Conservation (phyloP, 305 asterid genomes). For the Fraxinus velutina region DNA sequence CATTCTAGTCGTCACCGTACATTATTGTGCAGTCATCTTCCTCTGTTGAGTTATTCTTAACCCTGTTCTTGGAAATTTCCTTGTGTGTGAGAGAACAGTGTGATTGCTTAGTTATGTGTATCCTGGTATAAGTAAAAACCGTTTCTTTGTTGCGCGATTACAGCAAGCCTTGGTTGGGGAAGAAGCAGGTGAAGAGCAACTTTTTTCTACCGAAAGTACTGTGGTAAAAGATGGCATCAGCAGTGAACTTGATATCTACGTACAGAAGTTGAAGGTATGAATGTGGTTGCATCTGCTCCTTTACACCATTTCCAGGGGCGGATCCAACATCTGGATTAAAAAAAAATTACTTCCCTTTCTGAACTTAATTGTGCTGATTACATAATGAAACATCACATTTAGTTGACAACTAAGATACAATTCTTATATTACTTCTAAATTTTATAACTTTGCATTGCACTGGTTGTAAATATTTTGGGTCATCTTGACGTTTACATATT, state of each 20-base stretch:
- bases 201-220: constrained; percentile 63
- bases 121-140: constrained; percentile 22
- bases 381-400: constrained; percentile 6
- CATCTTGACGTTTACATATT: constrained; percentile 7
- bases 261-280: constrained; percentile 74
- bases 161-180: constrained; percentile 99
- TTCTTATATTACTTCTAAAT: not conserved
- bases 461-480: not conserved
- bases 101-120: constrained; percentile 17
- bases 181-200: constrained; percentile 81
- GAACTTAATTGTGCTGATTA: constrained; percentile 6
- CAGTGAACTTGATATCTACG: constrained; percentile 61
- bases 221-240: constrained; percentile 47
- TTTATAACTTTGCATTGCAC: not conserved
- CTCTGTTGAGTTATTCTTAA: not conserved
- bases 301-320: not conserved
- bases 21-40: not conserved
- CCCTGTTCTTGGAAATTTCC: not conserved
- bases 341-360: not conserved
- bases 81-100: not conserved
- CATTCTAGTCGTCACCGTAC: constrained; percentile 8
- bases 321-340: too few relatives aligned
- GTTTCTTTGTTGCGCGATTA: constrained; percentile 35
- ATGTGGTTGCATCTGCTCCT: constrained; percentile 18
- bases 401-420: constrained; percentile 3